Base-by-base conservation (phyloP, 345 rosid species). In the Hibiscus tridactylites region DNA sequence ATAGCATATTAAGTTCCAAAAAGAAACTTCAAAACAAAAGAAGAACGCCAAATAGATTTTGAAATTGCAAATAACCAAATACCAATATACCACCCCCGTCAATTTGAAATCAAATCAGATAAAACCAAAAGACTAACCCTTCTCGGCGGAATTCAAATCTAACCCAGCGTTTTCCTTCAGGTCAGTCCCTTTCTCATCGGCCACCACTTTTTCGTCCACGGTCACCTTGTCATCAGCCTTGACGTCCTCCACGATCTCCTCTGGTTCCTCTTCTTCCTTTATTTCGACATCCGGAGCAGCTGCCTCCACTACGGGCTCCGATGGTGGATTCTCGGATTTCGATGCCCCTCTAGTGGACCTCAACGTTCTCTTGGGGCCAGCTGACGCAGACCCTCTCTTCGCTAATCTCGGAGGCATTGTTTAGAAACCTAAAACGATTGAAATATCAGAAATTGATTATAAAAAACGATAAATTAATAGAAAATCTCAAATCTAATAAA, bases 361-460 rank as follows among this genome's bases (percentile, higher is more conserved):
- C 10, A 80, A 68, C 61, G 85, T 78, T 85, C 89, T 81, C 84
- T 62, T 92, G 74, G 81, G 37, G 44, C 78, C 85, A 62, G 79
- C 65, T 3, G 82, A 86, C 9, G 90, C 60, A 29, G 70, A 46
- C 9, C 53, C 68, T 19, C 68, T 65, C 68, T 65, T 65, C 31
- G 4, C 68, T 5, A 42, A 21, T 65, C 53, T 65, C 2, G 68
- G 68, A 65, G 68, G 68, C 68, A 65, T 65, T 65, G 5, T 19
- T 42, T 42, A 39, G 6, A 11, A 42, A 42, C 31, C 35, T 59
- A 37, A 10, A 17, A 4, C 52, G 52, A 9, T 2, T 11, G 5
- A 65, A 42, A 39, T 42, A 65, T 42, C 52, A 65, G 9, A 65
- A 65, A 9, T 65, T 21, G 33, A 65, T 10, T 0, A 17, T 16